Evolutionary conservation across 148 eudicot genomes (phyloP).

Genomic region (Persicaria tinctoria): DNA sequence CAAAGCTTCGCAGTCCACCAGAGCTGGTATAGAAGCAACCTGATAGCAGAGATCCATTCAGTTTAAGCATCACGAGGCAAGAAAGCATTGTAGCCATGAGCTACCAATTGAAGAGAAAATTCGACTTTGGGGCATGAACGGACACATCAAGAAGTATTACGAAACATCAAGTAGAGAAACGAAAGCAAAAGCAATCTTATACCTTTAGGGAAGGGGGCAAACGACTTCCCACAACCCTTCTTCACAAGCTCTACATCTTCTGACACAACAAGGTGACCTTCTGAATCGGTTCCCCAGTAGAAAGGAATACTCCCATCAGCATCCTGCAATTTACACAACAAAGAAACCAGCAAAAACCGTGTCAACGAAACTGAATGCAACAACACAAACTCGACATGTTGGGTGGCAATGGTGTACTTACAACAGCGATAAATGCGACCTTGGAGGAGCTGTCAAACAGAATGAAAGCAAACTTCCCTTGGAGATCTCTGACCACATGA

Average conservation of each 20-base stretch:
- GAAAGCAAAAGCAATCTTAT: not conserved
- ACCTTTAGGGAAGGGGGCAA: slow-evolving; percentile 80
- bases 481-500: slow-evolving; percentile 69
- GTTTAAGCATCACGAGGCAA: not conserved
- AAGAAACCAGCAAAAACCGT: not conserved
- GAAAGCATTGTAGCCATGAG: not conserved
- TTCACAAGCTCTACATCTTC: slow-evolving; percentile 58
- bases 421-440: slow-evolving; percentile 66
- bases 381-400: not conserved
- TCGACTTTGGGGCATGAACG: not conserved
- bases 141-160: not conserved
- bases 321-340: slow-evolving; percentile 41
- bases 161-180: not conserved
- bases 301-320: slow-evolving; percentile 90
- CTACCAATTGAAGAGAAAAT: not conserved
- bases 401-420: slow-evolving; percentile 23
- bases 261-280: slow-evolving; percentile 67
- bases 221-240: slow-evolving; percentile 61
- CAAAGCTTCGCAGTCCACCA: slow-evolving; percentile 78
- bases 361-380: not conserved
- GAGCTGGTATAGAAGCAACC: slow-evolving; percentile 87
- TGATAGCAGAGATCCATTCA: slow-evolving; percentile 15
- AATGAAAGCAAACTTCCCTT: slow-evolving; percentile 75
- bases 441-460: slow-evolving; percentile 58
- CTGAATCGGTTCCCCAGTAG: slow-evolving; percentile 89